Conservation (phyloP, 164 flowering plant species). For the Cinnamomum micranthum region DNA sequence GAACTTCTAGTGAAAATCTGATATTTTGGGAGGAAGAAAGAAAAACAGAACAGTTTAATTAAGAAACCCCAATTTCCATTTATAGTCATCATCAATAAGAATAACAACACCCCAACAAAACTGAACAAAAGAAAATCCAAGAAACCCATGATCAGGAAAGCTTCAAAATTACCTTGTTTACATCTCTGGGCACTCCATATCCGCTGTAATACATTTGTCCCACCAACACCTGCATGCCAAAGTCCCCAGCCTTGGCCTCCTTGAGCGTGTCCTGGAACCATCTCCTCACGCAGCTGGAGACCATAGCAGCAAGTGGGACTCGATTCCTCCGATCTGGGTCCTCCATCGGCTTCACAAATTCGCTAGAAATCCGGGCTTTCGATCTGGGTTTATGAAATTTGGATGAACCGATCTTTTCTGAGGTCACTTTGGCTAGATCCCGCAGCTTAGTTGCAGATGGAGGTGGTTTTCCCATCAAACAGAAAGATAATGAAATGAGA, state of each 20-base stretch:
- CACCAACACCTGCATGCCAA: slow-evolving; percentile 75
- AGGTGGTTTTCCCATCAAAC: slow-evolving; percentile 36
- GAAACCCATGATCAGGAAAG: neutral
- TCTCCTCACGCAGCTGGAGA: slow-evolving; percentile 63
- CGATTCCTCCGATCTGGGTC: slow-evolving; percentile 19
- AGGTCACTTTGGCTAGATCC: slow-evolving; percentile 11
- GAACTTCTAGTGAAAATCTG: too few relatives aligned
- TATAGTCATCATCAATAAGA: too few relatives aligned
- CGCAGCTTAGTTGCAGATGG: slow-evolving; percentile 15
- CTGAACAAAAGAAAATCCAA: too few relatives aligned
- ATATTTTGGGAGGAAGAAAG: too few relatives aligned
- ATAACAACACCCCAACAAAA: too few relatives aligned
- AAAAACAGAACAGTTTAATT: too few relatives aligned
- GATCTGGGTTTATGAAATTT: slow-evolving; percentile 16
- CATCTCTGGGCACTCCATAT: slow-evolving; percentile 71
- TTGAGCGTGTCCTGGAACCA: slow-evolving; percentile 87
- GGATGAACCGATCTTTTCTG: slow-evolving; percentile 3
- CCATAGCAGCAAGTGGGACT: slow-evolving; percentile 59
- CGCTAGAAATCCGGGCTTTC: slow-evolving; percentile 8
- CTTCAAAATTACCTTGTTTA: neutral
- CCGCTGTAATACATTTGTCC: slow-evolving; percentile 93
- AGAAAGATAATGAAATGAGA: neutral
- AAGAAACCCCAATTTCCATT: too few relatives aligned
- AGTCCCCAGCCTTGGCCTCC: slow-evolving; percentile 87
- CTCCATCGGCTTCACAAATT: slow-evolving; percentile 16